Percentiles rank a stretch among this genome's conserved stretches.
phyloP scores from a whole-genome alignment of 441 rosid genomes.

The Flueggea neowawraea region DNA sequence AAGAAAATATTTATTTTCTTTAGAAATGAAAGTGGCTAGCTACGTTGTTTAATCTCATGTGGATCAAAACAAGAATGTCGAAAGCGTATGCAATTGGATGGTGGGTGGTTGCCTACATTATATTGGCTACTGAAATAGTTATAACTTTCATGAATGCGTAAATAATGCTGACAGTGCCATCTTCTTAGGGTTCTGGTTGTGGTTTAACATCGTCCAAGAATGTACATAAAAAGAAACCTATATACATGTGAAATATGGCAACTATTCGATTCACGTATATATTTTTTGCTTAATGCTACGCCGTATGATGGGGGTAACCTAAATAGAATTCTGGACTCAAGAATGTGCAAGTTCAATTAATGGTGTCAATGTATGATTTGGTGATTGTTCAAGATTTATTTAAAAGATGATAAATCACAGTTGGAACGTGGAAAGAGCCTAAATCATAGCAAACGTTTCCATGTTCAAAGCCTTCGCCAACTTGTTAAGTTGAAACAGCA shows the following conservation, averaged over 20 bases:
- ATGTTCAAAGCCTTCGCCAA: no score
- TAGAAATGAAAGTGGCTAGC: background rate
- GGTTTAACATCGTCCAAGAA: background rate
- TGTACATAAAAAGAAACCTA: constrained; percentile 3
- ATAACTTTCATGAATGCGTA: constrained; percentile 19
- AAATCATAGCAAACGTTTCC: no score
- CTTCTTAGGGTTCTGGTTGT: background rate
- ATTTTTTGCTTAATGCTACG: background rate
- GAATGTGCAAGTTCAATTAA: no score
- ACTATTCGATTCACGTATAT: background rate
- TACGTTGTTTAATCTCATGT: background rate
- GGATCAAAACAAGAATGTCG: constrained; percentile 21
- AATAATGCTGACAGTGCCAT: constrained; percentile 20
- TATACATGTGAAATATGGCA: background rate
- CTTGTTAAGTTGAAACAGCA: no score
- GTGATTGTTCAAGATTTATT: no score
- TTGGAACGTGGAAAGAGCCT: no score
- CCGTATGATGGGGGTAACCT: no score
- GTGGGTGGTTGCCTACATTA: background rate
- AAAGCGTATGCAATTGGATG: constrained; percentile 7
- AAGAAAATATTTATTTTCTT: background rate
- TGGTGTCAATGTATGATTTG: no score
- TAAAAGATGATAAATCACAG: no score
- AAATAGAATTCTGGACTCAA: no score
- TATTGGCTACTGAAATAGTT: constrained; percentile 15